Base-by-base conservation (phyloP, 805 yeast genomes). In the Brettanomyces custersianus region DNA sequence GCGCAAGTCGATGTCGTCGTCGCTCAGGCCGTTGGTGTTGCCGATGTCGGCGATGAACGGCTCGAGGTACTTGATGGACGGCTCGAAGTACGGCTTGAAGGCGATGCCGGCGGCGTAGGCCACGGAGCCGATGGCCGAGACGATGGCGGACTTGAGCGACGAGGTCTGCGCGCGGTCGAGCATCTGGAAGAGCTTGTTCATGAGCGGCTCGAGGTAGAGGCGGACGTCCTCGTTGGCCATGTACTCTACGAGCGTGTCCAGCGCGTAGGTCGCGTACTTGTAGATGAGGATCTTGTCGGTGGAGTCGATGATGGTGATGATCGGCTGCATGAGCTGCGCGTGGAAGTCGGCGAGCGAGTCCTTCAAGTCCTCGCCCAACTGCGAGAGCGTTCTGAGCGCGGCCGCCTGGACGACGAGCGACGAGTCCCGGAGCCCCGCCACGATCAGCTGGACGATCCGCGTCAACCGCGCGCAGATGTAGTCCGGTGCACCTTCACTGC, bases 81-180 rank as follows among this genome's bases (percentile, higher is more conserved):
- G 72, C 53, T 77, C 74, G 60, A 90, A 90, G 66, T 72, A 92
- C 41, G 97, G 96, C 41, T 72, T 66, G 62, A 84, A 92, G 27
- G 82, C 72, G 49, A 79, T 78, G 61, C 96, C 96, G 30, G 95
- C 77, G 39, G 97, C 95, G 55, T 80, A 87, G 20, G 98, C 97
- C 40, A 95, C 85, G 27, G 97, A 88, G 38, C 97, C 97, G 57
- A 92, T 84, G 27, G 96, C 96, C 36, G 95, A 83, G 40, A 92
- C 96, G 53, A 83, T 79, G 41, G 85, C 84, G 33, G 83, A 65
- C 58, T 77, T 80, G 54, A 83, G 67, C 12, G 94, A 74, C 17
- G 88, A 80, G 25, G 80, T 70, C 47, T 77, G 70, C 33, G 94
- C 84, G 43, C 72, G 68, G 49, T 76, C 80, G 50, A 90, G 72